phyloP scores from a whole-genome alignment of 306 rosid genomes.

The Quercus rubra region DNA sequence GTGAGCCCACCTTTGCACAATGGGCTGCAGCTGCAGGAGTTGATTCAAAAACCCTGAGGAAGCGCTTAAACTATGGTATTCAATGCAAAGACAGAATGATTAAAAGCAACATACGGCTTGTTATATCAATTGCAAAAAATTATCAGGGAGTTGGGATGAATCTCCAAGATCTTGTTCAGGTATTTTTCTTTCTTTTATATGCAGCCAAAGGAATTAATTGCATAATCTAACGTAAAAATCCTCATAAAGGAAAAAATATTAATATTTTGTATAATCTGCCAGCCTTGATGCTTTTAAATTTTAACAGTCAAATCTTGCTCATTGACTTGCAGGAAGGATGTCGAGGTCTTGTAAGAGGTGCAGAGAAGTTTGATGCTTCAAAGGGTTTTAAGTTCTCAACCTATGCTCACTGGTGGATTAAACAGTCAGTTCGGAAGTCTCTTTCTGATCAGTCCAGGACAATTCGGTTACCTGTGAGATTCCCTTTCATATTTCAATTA shows the following conservation, averaged over 20 bases:
- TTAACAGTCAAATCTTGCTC: conserved; percentile 2
- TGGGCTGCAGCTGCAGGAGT: conserved; percentile 97
- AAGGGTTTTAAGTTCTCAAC: conserved; percentile 98
- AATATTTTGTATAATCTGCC: conserved; percentile 1
- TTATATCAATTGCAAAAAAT: conserved; percentile 91
- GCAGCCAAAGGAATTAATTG: background rate
- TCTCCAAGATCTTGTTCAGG: conserved; percentile 98
- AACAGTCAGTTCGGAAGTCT: conserved; percentile 84
- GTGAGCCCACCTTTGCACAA: conserved; percentile 71
- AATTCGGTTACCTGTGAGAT: conserved; percentile 91
- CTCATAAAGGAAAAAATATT: background rate
- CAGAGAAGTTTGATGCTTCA: conserved; percentile 91
- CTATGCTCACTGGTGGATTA: conserved; percentile 99
- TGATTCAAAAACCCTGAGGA: conserved; percentile 75
- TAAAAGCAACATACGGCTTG: conserved; percentile 89
- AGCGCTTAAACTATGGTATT: conserved; percentile 67
- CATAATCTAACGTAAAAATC: background rate
- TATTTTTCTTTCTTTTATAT: conserved; percentile 23
- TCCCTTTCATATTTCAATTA: background rate
- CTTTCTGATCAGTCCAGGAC: conserved; percentile 88
- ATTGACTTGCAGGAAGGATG: conserved; percentile 78
- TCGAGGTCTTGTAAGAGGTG: conserved; percentile 90
- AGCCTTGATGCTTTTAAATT: conserved; percentile 18
- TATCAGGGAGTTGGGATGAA: conserved; percentile 92
- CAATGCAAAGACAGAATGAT: conserved; percentile 92